phyloP scores from a whole-genome alignment of 2,329 filamentous ascomycete species.

The Aspergillus glaucus region DNA sequence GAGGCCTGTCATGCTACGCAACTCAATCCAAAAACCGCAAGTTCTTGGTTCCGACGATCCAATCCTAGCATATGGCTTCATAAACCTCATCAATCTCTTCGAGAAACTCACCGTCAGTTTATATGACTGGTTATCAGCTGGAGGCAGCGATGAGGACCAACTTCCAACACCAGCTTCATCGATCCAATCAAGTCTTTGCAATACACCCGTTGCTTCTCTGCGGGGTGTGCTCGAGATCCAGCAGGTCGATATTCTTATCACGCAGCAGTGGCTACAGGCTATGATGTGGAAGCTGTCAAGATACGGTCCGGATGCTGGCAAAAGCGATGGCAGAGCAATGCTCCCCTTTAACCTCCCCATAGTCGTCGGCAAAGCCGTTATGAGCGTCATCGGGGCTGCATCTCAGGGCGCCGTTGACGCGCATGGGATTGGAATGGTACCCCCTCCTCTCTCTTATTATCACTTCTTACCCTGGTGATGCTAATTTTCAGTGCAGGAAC shows the following conservation, averaged over 20 bases:
- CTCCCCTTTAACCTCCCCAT: slow-evolving; percentile 61
- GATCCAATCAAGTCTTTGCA: slow-evolving; percentile 47
- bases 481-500: slow-evolving; percentile 22
- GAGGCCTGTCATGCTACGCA: slow-evolving; percentile 63
- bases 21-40: slow-evolving; percentile 59
- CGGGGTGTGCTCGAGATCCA: slow-evolving; percentile 57
- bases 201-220: slow-evolving; percentile 46
- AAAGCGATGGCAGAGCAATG: slow-evolving; percentile 22
- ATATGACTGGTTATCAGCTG: slow-evolving; percentile 35
- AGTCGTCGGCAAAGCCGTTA: slow-evolving; percentile 57
- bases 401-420: slow-evolving; percentile 69
- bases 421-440: slow-evolving; percentile 65
- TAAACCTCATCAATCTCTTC: slow-evolving; percentile 35
- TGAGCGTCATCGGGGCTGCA: slow-evolving; percentile 65
- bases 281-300: slow-evolving; percentile 66
- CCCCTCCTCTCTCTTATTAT: not conserved
- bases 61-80: slow-evolving; percentile 35
- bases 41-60: slow-evolving; percentile 53
- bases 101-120: slow-evolving; percentile 32
- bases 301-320: slow-evolving; percentile 47
- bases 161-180: slow-evolving; percentile 29
- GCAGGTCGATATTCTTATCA: slow-evolving; percentile 62
- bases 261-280: slow-evolving; percentile 64
- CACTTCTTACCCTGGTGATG: not conserved
- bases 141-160: slow-evolving; percentile 24